These are phyloP conservation scores for Calendula officinalis DNA, from an alignment of 129 eudicot genomes.

Conservation along the genomic window DNA sequence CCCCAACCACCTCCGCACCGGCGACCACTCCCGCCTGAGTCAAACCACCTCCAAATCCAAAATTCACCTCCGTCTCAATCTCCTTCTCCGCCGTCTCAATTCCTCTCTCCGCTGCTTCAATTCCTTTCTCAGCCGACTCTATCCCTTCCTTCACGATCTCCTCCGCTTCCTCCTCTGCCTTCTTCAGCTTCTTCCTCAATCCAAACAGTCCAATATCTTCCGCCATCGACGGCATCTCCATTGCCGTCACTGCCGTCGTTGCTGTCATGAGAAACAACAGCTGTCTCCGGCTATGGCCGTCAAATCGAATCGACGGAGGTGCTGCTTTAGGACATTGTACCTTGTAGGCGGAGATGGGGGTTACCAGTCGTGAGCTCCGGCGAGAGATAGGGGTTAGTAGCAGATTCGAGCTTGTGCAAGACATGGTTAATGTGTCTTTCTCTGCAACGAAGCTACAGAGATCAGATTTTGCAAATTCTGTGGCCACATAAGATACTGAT, in stretches of 20 bases:
- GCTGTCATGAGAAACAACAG: slow-evolving; percentile 54
- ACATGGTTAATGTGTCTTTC: slow-evolving; percentile 40
- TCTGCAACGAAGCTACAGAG: slow-evolving; percentile 22
- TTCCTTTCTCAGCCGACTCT: slow-evolving; percentile 58
- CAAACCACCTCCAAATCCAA: slow-evolving; percentile 61
- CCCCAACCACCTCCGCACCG: slow-evolving; percentile 78
- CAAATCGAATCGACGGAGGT: slow-evolving; percentile 21
- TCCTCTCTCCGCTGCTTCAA: slow-evolving; percentile 50
- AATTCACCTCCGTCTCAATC: slow-evolving; percentile 47
- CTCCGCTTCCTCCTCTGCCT: slow-evolving; percentile 81
- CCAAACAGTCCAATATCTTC: slow-evolving; percentile 84
- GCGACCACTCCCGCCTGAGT: slow-evolving; percentile 93
- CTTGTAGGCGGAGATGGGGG: slow-evolving; percentile 22
- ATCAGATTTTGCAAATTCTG: slow-evolving; percentile 11
- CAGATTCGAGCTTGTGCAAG: slow-evolving; percentile 38
- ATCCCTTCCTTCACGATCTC: slow-evolving; percentile 66
- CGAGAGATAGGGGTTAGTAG: slow-evolving; percentile 27
- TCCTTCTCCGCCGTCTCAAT: slow-evolving; percentile 54
- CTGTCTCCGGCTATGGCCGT: slow-evolving; percentile 50
- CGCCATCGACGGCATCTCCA: slow-evolving; percentile 56
- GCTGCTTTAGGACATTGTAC: slow-evolving; percentile 23
- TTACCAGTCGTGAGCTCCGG: slow-evolving; percentile 27
- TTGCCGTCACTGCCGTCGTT: slow-evolving; percentile 47
- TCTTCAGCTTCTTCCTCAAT: slow-evolving; percentile 61
- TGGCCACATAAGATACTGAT: slow-evolving; percentile 25